Conservation (phyloP, 139 green algal species). For the Eudorina sp. region DNA sequence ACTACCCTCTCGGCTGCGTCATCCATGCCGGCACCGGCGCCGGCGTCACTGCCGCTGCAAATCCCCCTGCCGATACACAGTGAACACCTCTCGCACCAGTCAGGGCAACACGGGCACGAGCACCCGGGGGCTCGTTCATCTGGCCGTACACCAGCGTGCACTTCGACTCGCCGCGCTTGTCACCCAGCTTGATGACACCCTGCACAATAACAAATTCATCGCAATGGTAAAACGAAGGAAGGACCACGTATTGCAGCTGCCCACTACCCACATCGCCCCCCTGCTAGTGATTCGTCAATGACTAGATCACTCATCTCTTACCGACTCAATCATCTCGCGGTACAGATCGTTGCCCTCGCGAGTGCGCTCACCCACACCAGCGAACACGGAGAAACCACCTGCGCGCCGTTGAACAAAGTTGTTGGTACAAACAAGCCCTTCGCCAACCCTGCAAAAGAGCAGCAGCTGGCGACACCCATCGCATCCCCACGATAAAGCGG, state of each 20-base stretch:
- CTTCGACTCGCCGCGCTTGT: slow-evolving; percentile 94
- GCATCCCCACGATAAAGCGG: background rate
- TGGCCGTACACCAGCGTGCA: slow-evolving; percentile 99
- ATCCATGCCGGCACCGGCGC: too few species aligned
- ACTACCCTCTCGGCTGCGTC: too few species aligned
- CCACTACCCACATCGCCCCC: too few species aligned
- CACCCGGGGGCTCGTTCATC: slow-evolving; percentile 99
- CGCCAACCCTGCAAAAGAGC: background rate
- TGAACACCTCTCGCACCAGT: slow-evolving; percentile 78
- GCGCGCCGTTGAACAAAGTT: background rate
- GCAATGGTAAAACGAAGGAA: too few species aligned
- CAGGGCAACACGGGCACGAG: slow-evolving; percentile 97
- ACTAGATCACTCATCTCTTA: slow-evolving; percentile 37
- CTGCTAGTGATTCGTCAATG: too few species aligned
- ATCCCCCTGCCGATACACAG: too few species aligned
- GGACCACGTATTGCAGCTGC: too few species aligned
- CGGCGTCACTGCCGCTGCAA: too few species aligned
- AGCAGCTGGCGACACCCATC: background rate
- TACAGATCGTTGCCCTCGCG: slow-evolving; percentile 99
- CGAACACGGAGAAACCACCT: slow-evolving; percentile 99
- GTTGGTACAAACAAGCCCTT: background rate
- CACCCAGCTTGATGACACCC: slow-evolving; percentile 98
- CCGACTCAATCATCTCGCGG: slow-evolving; percentile 99
- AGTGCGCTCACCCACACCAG: slow-evolving; percentile 98
- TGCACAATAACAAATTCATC: slow-evolving; percentile 54